Evolutionary conservation across 2,329 filamentous ascomycete species (phyloP), one percentile per base, ranked within the genome.

Genomic region (Pyrenochaeta sp.): DNA sequence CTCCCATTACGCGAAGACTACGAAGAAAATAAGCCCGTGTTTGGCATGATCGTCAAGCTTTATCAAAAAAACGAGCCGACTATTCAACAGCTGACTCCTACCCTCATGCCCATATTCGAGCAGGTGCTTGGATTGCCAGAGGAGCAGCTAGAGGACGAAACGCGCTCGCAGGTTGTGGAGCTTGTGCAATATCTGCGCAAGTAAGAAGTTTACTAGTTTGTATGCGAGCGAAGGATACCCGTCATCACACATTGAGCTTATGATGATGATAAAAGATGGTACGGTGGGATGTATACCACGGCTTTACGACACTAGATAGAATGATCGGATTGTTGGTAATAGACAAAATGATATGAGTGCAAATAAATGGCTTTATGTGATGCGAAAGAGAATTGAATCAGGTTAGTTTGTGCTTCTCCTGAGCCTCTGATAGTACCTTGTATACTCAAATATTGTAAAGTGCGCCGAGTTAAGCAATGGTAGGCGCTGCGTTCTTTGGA

Each of bases 1-100:
- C 85, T 98, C 32, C 95, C 95, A 9, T 83, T 98, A 58, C 91
- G 90, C 76, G 93, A 97, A 73, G 95, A 98, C 76, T 98, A 86
- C 68, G 92, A 97, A 78, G 95, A 98, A 85, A 98, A 99, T 79
- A 91, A 91, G 68, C 92, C 95, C 7, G 88, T 98, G 55, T 99
- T 90, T 79, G 85, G 90, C 75, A 96, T 93, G 86, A 89, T 99
- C 69, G 89, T 91, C 76, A 88, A 90, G 77, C 85, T 98, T 61
- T 97, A 92, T 75, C 85, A 89, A 65, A 80, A 84, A 58, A 84
- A 86, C 61, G 89, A 94, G 77, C 79, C 83, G 11, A 89, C 87
- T 1, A 83, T 93, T 41, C 85, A 88, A 75, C 81, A 85, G 66
- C 82, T 92, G 41, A 92, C 90, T 4, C 83, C 86, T 32, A 83